These are phyloP conservation scores for Eleusine coracana DNA, from an alignment of 176 grass and related monocot genomes.

Conservation along the genomic window DNA sequence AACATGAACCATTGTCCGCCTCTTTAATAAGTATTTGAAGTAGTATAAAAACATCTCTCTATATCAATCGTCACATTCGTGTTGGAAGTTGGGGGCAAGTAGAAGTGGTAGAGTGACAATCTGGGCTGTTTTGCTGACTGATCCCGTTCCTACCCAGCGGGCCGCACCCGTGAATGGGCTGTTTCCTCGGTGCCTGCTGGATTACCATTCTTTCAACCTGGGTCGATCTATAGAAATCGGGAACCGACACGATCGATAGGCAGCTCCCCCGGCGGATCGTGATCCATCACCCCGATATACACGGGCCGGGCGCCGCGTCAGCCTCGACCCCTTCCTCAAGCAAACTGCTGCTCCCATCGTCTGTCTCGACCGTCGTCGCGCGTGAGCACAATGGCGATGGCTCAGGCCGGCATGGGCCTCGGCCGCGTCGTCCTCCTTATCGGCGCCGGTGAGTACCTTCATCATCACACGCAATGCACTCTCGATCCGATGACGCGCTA, in stretches of 20 bases:
- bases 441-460: constrained; percentile 43
- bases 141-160: background rate
- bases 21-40: too few species aligned
- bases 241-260: too few species aligned
- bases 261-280: background rate
- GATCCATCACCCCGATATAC: background rate
- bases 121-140: background rate
- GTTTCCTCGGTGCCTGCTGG: background rate
- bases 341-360: background rate
- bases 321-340: background rate
- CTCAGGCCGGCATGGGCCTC: constrained; percentile 53
- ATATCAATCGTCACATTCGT: too few species aligned
- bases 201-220: too few species aligned
- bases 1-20: background rate
- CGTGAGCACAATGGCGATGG: constrained; percentile 57
- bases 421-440: constrained; percentile 40
- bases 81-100: too few species aligned
- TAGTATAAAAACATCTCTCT: too few species aligned
- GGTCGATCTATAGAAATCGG: too few species aligned
- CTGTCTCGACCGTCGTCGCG: background rate
- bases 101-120: background rate
- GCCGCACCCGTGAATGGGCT: background rate
- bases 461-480: background rate
- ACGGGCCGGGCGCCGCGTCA: background rate
- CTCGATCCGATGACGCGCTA: background rate